A percentile compares a stretch with the other conserved stretches of the same genome.
Evolutionary conservation across 2,329 filamentous ascomycete genomes (phyloP).

Genomic region (Hymenoscyphus fructigenus): DNA sequence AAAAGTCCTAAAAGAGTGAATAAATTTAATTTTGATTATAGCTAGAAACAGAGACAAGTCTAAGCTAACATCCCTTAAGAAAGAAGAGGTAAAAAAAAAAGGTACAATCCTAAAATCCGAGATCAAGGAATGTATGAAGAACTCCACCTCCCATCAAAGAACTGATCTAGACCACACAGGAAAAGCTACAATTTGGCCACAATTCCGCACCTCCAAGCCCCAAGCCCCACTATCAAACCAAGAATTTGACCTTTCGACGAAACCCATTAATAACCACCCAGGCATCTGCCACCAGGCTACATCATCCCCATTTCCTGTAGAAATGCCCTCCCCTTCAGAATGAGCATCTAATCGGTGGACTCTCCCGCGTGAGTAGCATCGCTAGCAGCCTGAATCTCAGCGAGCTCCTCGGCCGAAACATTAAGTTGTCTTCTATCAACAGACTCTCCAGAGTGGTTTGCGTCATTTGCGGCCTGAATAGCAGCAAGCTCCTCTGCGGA

Average conservation of each 20-base stretch:
- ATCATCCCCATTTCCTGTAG: not conserved
- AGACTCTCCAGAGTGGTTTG: not conserved
- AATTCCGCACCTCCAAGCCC: not conserved
- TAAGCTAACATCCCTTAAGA: not conserved
- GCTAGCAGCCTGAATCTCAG: not conserved
- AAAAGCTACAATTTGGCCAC: not conserved
- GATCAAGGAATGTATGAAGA: not conserved
- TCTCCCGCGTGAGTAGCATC: not conserved
- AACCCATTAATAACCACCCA: not conserved
- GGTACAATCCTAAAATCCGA: not conserved
- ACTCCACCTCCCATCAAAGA: not conserved
- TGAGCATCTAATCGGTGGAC: not conserved
- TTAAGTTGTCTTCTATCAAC: not conserved
- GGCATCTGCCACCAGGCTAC: not conserved
- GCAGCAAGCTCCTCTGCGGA: not conserved
- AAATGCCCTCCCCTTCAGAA: not conserved
- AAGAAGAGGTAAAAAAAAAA: not conserved
- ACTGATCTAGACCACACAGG: not conserved
- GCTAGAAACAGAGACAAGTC: not conserved
- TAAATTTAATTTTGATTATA: not conserved
- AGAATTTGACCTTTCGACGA: not conserved
- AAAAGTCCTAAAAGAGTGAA: not conserved
- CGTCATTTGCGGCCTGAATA: not conserved
- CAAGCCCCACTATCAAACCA: not conserved
- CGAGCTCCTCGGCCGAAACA: not conserved